Evolutionary conservation across 768 basidiomycete genomes (phyloP).

Genomic region (Lentinula lateritia): DNA sequence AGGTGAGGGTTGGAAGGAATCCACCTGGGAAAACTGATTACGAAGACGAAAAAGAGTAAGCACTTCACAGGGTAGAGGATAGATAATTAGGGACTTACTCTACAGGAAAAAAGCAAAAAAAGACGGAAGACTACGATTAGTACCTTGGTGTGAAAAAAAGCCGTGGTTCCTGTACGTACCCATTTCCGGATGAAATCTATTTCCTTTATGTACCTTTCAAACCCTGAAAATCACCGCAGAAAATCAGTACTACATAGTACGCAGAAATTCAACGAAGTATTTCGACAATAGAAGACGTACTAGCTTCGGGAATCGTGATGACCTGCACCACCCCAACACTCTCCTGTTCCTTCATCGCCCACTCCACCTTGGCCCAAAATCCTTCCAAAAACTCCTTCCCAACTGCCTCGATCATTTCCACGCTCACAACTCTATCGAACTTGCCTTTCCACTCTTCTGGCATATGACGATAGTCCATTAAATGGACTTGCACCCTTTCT

Average conservation of each 20-base stretch:
- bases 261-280: too few species aligned
- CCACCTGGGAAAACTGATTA: constrained; percentile 48
- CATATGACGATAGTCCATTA: constrained; percentile 72
- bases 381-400: constrained; percentile 58
- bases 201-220: constrained; percentile 47
- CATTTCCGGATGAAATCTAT: constrained; percentile 80
- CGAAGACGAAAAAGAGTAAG: not conserved
- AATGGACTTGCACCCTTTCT: constrained; percentile 54
- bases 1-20: constrained; percentile 46
- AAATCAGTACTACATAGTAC: not conserved
- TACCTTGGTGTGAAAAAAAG: too few species aligned
- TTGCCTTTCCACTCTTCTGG: constrained; percentile 55
- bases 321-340: constrained; percentile 70
- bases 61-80: not conserved
- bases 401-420: constrained; percentile 78
- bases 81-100: not conserved
- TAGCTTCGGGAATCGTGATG: constrained; percentile 69
- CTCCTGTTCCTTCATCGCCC: constrained; percentile 53
- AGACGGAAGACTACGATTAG: not conserved
- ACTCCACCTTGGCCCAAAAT: constrained; percentile 63
- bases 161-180: constrained; percentile 29
- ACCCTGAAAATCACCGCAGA: constrained; percentile 27
- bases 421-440: constrained; percentile 67
- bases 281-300: constrained; percentile 28
- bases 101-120: not conserved